phyloP scores from a whole-genome alignment of 345 rosid genomes.

The Sonneratia caseolaris region DNA sequence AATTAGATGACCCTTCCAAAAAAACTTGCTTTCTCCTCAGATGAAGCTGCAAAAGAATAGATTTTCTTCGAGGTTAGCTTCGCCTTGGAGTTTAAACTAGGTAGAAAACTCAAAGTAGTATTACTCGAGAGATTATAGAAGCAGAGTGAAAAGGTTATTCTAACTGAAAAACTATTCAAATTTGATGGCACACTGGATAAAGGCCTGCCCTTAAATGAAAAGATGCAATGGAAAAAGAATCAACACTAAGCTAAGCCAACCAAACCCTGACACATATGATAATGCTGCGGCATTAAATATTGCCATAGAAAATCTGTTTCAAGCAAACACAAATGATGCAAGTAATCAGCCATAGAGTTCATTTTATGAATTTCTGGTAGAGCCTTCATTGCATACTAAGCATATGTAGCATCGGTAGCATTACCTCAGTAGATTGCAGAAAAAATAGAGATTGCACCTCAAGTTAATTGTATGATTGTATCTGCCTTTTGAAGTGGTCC shows the following conservation, averaged over 20 bases:
- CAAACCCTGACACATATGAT: background rate
- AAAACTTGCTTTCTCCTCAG: constrained; percentile 56
- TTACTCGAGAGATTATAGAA: background rate
- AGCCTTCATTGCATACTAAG: too few relatives aligned
- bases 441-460: too few relatives aligned
- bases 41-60: constrained; percentile 54
- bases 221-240: too few relatives aligned
- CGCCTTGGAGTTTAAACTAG: constrained; percentile 61
- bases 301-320: background rate
- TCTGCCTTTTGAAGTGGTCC: too few relatives aligned
- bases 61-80: constrained; percentile 52
- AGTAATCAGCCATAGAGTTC: too few relatives aligned
- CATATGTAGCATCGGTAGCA: background rate
- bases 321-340: background rate
- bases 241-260: background rate
- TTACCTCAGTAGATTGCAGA: background rate
- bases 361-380: too few relatives aligned
- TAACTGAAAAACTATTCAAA: background rate
- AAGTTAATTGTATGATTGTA: too few relatives aligned
- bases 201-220: too few relatives aligned
- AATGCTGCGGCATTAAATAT: background rate
- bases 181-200: too few relatives aligned
- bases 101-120: background rate
- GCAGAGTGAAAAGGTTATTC: background rate
- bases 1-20: constrained; percentile 52